Conservation (phyloP, 2,329 filamentous ascomycete genomes). For the Xylaria sp. region DNA sequence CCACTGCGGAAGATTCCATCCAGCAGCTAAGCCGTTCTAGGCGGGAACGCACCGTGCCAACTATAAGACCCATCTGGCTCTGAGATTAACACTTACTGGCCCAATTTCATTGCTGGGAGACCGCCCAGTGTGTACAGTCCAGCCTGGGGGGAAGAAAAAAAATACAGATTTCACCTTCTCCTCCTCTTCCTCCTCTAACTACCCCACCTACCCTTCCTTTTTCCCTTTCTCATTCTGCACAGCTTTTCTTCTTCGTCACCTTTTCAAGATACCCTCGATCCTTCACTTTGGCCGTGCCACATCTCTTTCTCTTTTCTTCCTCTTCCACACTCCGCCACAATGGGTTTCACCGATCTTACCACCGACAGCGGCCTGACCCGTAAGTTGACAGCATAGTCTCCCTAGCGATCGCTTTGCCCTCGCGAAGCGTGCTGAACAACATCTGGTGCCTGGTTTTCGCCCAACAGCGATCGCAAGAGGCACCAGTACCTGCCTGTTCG, state of each 20-base stretch:
- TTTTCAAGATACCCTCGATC: constrained; percentile 40
- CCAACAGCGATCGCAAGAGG: constrained; percentile 1
- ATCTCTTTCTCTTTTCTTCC: constrained; percentile 28
- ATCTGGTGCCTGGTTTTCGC: constrained; percentile 2
- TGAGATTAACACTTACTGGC: neutral
- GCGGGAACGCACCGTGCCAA: constrained; percentile 12
- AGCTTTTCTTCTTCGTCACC: constrained; percentile 33
- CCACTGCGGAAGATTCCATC: neutral
- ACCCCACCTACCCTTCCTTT: constrained; percentile 40
- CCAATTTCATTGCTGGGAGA: constrained; percentile 6
- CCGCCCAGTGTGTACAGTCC: no score
- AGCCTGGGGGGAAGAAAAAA: constrained; percentile 36
- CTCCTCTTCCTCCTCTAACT: constrained; percentile 33
- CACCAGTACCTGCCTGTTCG: constrained; percentile 12
- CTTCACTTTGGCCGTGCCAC: constrained; percentile 25
- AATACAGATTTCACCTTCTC: constrained; percentile 34
- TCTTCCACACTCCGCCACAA: constrained; percentile 44
- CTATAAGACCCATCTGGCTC: neutral
- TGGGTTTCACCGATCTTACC: constrained; percentile 67
- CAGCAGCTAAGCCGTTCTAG: neutral
- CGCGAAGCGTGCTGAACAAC: neutral
- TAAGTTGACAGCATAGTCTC: constrained; percentile 43
- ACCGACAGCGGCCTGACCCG: constrained; percentile 60
- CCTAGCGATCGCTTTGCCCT: constrained; percentile 10
- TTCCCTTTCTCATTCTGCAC: constrained; percentile 31